Evolutionary conservation across 2,329 filamentous ascomycete species (phyloP), one percentile per base, ranked within the genome.

Genomic region (Colletotrichum sp.): DNA sequence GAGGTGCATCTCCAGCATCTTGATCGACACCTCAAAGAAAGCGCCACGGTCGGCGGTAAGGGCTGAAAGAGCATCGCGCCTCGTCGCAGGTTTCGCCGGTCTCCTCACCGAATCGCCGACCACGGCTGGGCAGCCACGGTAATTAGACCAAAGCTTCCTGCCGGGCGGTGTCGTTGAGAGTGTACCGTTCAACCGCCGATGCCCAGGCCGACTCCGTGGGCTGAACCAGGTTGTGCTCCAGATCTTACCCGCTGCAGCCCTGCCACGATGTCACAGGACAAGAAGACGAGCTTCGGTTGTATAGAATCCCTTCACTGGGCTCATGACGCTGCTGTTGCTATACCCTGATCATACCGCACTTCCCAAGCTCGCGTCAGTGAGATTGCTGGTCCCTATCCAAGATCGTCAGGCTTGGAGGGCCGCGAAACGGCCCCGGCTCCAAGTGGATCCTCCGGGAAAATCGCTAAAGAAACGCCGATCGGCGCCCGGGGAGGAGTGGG

Each of bases 251-350:
- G n/a, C 43, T n/a, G 11, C 43, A 21, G 43, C 1, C 43, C 1
- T 21, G 9, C 43, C n/a, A 21, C 0, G 2, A 0, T 47, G 24
- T 27, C 24, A 27, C 24, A 27, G 24, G 24, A 5, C 24, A 27
- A 27, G 24, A 27, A 3, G 24, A 27, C 3, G 24, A 27, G 24
- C 24, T 27, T 27, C 24, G 24, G 4, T 4, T 27, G 24, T 2
- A 13, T 34, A 34, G 12, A 34, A 34, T 12, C 33, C 33, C 8
- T 34, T 21, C 4, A 13, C 43, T 47, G 43, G 4, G 43, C n/a
- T 11, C 11, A 8, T 8, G 4, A 21, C 11, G 2, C 2, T 51
- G 3, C 2, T 0, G 12, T 47, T 47, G 4, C 11, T 5, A 21
- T 13, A 2, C 0, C 7, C 6, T 2, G 13, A 13, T 29, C 11